Evolutionary conservation across 2,329 filamentous ascomycete species (phyloP).

Genomic region (Neodidymelliopsis sp.): DNA sequence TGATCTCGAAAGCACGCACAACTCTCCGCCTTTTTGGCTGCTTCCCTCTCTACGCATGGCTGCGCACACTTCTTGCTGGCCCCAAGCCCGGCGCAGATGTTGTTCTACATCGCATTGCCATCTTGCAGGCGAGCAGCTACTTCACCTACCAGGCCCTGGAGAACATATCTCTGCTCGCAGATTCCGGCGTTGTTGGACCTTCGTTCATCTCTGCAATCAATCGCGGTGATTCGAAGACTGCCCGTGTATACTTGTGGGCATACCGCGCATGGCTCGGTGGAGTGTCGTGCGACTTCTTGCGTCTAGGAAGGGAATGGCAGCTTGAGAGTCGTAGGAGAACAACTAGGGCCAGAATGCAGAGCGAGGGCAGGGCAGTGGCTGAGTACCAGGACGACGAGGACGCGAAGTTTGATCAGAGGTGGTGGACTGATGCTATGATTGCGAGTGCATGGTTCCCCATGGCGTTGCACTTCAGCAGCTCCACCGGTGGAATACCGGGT

Average conservation of each 20-base stretch:
- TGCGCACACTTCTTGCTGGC: slow-evolving; percentile 51
- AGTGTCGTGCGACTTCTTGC: slow-evolving; percentile 54
- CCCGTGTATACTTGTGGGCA: slow-evolving; percentile 50
- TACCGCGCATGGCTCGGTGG: slow-evolving; percentile 55
- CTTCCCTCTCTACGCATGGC: slow-evolving; percentile 55
- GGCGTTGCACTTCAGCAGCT: slow-evolving; percentile 51
- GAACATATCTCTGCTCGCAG: slow-evolving; percentile 54
- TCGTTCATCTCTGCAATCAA: slow-evolving; percentile 47
- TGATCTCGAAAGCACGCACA: slow-evolving; percentile 53
- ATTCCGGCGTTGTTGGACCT: slow-evolving; percentile 50
- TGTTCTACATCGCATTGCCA: slow-evolving; percentile 52
- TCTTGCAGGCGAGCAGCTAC: slow-evolving; percentile 53
- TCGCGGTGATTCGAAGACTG: slow-evolving; percentile 44
- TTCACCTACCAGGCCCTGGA: slow-evolving; percentile 54
- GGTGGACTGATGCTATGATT: slow-evolving; percentile 54
- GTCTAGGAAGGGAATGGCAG: slow-evolving; percentile 53
- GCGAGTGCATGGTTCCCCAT: slow-evolving; percentile 55
- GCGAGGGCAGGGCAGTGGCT: slow-evolving; percentile 37
- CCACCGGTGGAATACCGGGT: slow-evolving; percentile 50
- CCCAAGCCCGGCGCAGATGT: slow-evolving; percentile 52
- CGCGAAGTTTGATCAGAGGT: slow-evolving; percentile 46
- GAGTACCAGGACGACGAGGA: slow-evolving; percentile 50
- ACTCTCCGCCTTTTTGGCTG: slow-evolving; percentile 55
- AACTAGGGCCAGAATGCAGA: slow-evolving; percentile 36
- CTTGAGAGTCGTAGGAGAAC: slow-evolving; percentile 47